Base-by-base conservation (phyloP, 2,329 filamentous ascomycete genomes). In the Gremmenia infestans region DNA sequence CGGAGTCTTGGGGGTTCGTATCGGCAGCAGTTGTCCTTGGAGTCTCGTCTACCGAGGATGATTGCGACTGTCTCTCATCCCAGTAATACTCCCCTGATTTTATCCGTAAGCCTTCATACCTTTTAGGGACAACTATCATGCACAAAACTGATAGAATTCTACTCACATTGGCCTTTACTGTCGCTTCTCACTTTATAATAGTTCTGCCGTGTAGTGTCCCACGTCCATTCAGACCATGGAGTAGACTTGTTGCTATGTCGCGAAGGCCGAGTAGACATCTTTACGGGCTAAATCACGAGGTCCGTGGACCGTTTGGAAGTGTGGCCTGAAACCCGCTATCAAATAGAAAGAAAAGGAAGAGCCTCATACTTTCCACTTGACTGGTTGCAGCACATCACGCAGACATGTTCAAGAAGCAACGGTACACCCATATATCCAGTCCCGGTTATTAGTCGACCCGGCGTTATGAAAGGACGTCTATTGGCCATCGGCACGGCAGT, bases 211-310 rank as follows among this genome's bases (percentile, higher is more conserved):
- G 28, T 14, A 19, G 19, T 19, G 48, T 57, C 55, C 48, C 42
- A 57, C 11, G 5, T 35, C 55, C 55, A 57, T 7, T 54, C 52
- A 19, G 55, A 54, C 55, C 55, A 57, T 42, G 32, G 25, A n/a
- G 14, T 37, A n/a, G 23, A 46, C 28, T 53, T 46, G 39, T 35
- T 5, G 37, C 36, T 22, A 42, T 9, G 45, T 45, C 42, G 28
- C 25, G 7, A 8, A 17, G 45, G 39, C 6, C 37, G 39, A 17
- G 39, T 45, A 25, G 50, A 52, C 50, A 43, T 39, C 19, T 25
- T 50, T 12, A 22, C 4, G n/a, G 48, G 14, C 22, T 25, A 36
- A 28, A 35, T 28, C 37, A 35, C 37, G 39, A 8, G 48, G 22
- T 42, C 22, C 23, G 45, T 48, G 14, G 48, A 35, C 14, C 48